Base-by-base conservation (phyloP, 768 basidiomycete species). In the Rhodotorula diobovata region DNA sequence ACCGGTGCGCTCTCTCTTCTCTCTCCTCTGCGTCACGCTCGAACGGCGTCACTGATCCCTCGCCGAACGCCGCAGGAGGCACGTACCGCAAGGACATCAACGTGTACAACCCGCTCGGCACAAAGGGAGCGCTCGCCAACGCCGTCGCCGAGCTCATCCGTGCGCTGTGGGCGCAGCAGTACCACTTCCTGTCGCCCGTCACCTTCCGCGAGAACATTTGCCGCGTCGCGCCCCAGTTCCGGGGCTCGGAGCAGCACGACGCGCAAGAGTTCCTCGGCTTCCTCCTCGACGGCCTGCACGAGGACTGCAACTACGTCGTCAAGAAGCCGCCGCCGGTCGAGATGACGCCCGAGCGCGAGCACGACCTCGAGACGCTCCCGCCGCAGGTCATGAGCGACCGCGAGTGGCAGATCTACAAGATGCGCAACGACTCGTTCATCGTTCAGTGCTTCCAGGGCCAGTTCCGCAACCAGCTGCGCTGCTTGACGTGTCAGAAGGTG, bases 361-460 rank as follows among this genome's bases (percentile, higher is more conserved):
- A 88, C 6, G 90, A 91, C 77, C 85, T 98, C 34, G 94, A 99
- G 80, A 85, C 86, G 61, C 81, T 97, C 30, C 89, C 94, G 15
- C 85, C 87, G 14, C 90, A 93, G 78, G 85, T 96, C 73, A 93
- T 93, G 30, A 89, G 90, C 79, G 90, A 91, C 75, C 86, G 90
- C 77, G 95, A 97, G 81, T 99, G 95, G 95, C 84, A 86, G 71
- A 85, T 89, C 50, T 98, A 96, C 84, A 87, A 87, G 79, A 86
- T 87, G 82, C 85, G 91, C 66, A 93, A 97, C 78, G 92, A 99
- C 79, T 92, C 90, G 77, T 81, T 98, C 64, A 89, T 99, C 63
- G 96, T 98, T 39, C 94, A 97, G 81, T 90, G 89, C 78, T 97
- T 99, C 83, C 95, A 98, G 81, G 95, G 95, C 20, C 96, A 98